phyloP scores from a whole-genome alignment of 2,329 filamentous ascomycete genomes.

The Penicillium sp. region DNA sequence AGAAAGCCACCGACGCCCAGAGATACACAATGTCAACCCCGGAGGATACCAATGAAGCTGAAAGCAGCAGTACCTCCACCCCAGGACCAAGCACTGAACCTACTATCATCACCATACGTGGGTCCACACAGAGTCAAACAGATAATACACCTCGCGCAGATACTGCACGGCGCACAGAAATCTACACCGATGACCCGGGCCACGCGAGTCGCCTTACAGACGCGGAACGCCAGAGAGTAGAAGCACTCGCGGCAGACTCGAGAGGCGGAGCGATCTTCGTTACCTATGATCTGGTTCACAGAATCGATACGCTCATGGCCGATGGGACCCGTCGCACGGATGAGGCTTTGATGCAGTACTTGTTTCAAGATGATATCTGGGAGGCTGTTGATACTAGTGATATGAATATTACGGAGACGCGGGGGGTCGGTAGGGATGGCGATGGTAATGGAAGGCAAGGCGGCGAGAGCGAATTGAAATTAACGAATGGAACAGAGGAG shows the following conservation, averaged over 20 bases:
- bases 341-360: neutral
- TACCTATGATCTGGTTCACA: neutral
- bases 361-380: neutral
- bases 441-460: neutral
- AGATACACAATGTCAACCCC: neutral
- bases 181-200: neutral
- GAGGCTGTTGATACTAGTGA: neutral
- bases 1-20: neutral
- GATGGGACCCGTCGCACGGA: neutral
- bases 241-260: neutral
- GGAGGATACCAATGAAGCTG: neutral
- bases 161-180: neutral
- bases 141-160: neutral
- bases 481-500: neutral
- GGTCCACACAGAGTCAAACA: neutral
- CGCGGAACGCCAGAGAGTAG: neutral
- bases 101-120: neutral
- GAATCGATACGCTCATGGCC: neutral
- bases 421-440: neutral
- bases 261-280: neutral
- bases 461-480: neutral
- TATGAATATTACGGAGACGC: neutral
- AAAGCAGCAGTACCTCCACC: neutral
- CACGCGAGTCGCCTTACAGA: neutral
- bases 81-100: neutral